Conservation (phyloP, 306 rosid genomes). For the Hylodesmum podocarpum region DNA sequence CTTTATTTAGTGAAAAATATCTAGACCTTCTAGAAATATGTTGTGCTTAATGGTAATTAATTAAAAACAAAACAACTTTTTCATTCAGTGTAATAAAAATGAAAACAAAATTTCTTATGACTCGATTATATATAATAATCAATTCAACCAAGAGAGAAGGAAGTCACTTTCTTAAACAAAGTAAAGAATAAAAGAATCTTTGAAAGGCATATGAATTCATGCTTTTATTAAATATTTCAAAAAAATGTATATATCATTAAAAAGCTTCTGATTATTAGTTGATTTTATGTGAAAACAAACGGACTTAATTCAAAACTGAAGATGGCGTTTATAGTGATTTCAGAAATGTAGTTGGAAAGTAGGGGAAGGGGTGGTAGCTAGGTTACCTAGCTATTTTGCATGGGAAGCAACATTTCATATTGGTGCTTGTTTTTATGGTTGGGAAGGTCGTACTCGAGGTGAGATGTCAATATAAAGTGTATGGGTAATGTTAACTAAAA, state of each 20-base stretch:
- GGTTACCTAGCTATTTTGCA: constrained; percentile 44
- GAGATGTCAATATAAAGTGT: constrained; percentile 44
- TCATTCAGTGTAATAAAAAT: background rate
- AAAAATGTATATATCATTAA: background rate
- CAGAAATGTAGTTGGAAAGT: constrained; percentile 18
- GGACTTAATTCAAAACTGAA: background rate
- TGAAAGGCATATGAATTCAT: background rate
- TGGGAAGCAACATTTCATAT: constrained; percentile 50
- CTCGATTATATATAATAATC: too few species aligned
- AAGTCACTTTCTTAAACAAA: background rate
- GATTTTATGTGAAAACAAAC: background rate
- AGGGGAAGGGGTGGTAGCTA: constrained; percentile 24
- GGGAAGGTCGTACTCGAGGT: constrained; percentile 46
- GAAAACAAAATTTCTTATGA: background rate
- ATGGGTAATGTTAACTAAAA: background rate
- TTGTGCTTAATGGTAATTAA: background rate
- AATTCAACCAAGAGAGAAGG: background rate
- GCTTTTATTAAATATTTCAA: background rate
- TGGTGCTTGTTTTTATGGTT: constrained; percentile 47
- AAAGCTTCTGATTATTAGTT: background rate
- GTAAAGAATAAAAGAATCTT: background rate
- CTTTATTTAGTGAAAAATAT: background rate
- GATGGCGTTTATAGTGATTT: constrained; percentile 14
- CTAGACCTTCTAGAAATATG: background rate
- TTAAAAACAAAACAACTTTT: background rate